Conservation (phyloP, 2,329 filamentous ascomycete species). For the Fusarium praegraminearum region DNA sequence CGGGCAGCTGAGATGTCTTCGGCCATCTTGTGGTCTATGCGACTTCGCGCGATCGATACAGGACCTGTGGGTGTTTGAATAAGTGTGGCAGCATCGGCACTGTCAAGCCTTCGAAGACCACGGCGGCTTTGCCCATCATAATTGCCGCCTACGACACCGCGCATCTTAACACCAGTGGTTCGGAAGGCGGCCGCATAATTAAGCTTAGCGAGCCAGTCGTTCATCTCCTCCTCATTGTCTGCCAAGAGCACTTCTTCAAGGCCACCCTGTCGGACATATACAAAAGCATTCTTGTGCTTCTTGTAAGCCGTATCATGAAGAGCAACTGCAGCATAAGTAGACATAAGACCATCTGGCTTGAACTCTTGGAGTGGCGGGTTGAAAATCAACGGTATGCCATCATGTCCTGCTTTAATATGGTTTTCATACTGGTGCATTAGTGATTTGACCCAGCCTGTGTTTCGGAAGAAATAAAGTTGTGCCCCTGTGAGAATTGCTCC, state of each 20-base stretch:
- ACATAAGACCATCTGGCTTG: conserved; percentile 93
- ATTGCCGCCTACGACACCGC: conserved; percentile 84
- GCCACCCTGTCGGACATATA: conserved; percentile 87
- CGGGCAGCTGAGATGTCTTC: conserved; percentile 87
- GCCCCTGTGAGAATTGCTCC: conserved; percentile 96
- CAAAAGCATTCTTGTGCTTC: conserved; percentile 95
- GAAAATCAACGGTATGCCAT: conserved; percentile 84
- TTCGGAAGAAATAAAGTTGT: conserved; percentile 96
- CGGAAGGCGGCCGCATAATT: conserved; percentile 97
- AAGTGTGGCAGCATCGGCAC: conserved; percentile 67
- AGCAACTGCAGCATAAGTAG: conserved; percentile 91
- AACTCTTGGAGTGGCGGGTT: conserved; percentile 91
- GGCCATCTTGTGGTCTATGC: conserved; percentile 83
- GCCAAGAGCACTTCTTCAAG: conserved; percentile 92
- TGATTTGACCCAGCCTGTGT: conserved; percentile 90
- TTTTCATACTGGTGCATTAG: conserved; percentile 89
- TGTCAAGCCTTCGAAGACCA: conserved; percentile 78
- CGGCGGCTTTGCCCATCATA: conserved; percentile 85
- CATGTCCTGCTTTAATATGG: conserved; percentile 81
- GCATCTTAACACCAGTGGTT: conserved; percentile 89
- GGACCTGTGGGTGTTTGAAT: conserved; percentile 80
- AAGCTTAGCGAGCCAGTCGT: conserved; percentile 95
- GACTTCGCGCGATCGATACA: conserved; percentile 77
- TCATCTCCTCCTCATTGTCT: conserved; percentile 90
- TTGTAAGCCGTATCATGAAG: conserved; percentile 88